These are phyloP conservation scores for Lodderomyces oxycetoniae DNA, from an alignment of 1,139 yeast genomes.

Conservation along the genomic window DNA sequence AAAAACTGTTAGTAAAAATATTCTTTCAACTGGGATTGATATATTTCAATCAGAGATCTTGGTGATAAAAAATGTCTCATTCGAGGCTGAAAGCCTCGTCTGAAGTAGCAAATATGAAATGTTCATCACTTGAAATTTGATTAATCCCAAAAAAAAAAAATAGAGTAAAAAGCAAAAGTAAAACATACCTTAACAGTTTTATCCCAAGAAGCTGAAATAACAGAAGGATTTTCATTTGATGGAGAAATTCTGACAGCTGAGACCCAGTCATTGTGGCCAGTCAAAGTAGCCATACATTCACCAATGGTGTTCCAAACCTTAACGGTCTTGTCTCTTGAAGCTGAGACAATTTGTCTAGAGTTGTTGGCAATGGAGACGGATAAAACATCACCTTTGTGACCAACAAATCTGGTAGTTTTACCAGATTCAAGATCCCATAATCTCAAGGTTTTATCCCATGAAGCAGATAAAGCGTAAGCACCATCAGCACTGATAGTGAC, in stretches of 20 bases:
- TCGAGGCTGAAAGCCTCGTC: slow-evolving; percentile 67
- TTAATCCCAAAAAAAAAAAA: slow-evolving; percentile 14
- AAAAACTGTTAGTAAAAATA: slow-evolving; percentile 20
- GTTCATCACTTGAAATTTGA: slow-evolving; percentile 48
- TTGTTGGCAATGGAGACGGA: slow-evolving; percentile 95
- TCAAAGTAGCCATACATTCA: slow-evolving; percentile 92
- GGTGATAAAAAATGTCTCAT: slow-evolving; percentile 98
- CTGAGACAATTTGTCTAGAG: slow-evolving; percentile 98
- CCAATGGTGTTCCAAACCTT: slow-evolving; percentile 99
- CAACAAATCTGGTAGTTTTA: slow-evolving; percentile 94
- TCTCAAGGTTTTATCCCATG: slow-evolving; percentile 99
- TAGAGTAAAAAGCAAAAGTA: slow-evolving; percentile 12
- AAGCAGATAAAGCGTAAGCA: slow-evolving; percentile 95
- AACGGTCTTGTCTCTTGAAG: slow-evolving; percentile 98
- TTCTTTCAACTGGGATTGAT: slow-evolving; percentile 5
- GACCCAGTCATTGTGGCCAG: slow-evolving; percentile 99
- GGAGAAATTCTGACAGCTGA: slow-evolving; percentile 96
- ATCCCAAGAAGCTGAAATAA: slow-evolving; percentile 99
- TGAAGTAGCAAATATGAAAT: slow-evolving; percentile 97
- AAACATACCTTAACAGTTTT: slow-evolving; percentile 96
- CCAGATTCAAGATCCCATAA: slow-evolving; percentile 97
- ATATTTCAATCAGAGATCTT: slow-evolving; percentile 82
- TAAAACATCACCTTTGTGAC: slow-evolving; percentile 96
- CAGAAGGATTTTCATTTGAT: slow-evolving; percentile 64
- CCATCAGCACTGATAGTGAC: slow-evolving; percentile 98